Conservation (phyloP, 2,329 filamentous ascomycete genomes). For the Penicillium brevicompactum region DNA sequence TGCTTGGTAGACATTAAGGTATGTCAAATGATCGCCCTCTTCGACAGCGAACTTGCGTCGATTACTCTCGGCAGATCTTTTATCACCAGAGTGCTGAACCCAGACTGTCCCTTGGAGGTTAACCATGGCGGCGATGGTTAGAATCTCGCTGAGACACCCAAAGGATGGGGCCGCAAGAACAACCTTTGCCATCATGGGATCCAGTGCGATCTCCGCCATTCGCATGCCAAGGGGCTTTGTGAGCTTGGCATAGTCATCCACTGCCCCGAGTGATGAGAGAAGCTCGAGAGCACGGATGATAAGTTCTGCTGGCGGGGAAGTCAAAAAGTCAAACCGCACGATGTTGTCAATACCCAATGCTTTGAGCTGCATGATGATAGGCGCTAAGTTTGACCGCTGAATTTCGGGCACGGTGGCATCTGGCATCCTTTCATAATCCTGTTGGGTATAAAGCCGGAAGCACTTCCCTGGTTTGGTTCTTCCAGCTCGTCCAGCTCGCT, state of each 20-base stretch:
- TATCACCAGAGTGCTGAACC: constrained; percentile 77
- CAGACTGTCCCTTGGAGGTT: constrained; percentile 81
- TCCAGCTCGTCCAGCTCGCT: constrained; percentile 86
- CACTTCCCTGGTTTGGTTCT: constrained; percentile 91
- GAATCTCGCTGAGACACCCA: constrained; percentile 78
- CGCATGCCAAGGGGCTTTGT: constrained; percentile 83
- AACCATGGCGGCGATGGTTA: constrained; percentile 93
- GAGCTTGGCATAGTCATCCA: constrained; percentile 88
- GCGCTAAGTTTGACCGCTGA: constrained; percentile 86
- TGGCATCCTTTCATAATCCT: constrained; percentile 65
- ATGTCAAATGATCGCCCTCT: constrained; percentile 89
- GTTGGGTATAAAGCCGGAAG: constrained; percentile 86
- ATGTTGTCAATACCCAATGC: constrained; percentile 95
- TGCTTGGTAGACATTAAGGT: constrained; percentile 89
- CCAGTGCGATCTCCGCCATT: constrained; percentile 91
- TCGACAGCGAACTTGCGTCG: constrained; percentile 84
- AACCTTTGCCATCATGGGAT: constrained; percentile 94
- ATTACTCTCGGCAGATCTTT: constrained; percentile 72
- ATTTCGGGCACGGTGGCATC: constrained; percentile 84
- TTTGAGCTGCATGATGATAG: constrained; percentile 86
- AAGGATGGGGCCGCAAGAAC: constrained; percentile 75
- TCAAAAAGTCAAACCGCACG: constrained; percentile 84
- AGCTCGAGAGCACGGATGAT: constrained; percentile 85
- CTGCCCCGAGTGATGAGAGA: constrained; percentile 79
- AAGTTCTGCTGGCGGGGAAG: constrained; percentile 79